Evolutionary conservation across 2,329 filamentous ascomycete genomes (phyloP).

Genomic region (Phialemonium atrogriseum): DNA sequence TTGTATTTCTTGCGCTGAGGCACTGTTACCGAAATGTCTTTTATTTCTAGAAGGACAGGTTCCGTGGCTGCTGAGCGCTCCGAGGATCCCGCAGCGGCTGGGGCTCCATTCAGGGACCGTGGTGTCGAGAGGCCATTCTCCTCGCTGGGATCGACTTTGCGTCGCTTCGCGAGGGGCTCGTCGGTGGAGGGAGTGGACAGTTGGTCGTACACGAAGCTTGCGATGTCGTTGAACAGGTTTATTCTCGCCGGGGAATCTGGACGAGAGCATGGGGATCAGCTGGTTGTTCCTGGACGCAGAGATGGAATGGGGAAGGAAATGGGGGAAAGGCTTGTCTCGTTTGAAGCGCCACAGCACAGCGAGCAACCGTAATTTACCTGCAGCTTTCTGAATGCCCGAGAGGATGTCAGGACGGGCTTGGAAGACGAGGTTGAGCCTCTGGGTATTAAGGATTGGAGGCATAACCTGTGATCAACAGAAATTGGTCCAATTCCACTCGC

Average conservation of each 20-base stretch:
- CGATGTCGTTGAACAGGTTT: conserved; percentile 49
- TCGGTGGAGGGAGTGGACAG: conserved; percentile 17
- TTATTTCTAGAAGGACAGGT: conserved; percentile 48
- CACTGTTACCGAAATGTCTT: conserved; percentile 59
- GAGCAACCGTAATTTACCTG: no score
- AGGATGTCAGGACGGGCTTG: conserved; percentile 48
- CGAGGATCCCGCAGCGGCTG: conserved; percentile 8
- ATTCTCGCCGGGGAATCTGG: conserved; percentile 42
- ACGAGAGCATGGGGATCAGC: not conserved
- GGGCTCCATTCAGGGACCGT: conserved; percentile 7
- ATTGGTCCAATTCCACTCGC: no score
- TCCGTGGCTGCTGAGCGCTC: conserved; percentile 37
- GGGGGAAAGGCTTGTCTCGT: no score
- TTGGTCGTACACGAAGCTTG: conserved; percentile 39
- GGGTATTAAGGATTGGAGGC: conserved; percentile 40
- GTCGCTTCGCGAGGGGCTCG: conserved; percentile 39
- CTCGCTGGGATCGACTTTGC: conserved; percentile 34
- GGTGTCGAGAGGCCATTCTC: conserved; percentile 20
- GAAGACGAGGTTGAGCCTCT: conserved; percentile 44
- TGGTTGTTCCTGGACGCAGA: not conserved
- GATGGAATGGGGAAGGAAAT: not conserved
- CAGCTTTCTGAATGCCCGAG: conserved; percentile 41
- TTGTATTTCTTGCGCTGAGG: conserved; percentile 63
- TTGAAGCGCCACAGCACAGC: no score
- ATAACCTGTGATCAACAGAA: no score